These are phyloP conservation scores for Wickerhamomyces bovis DNA, from an alignment of 805 yeast species.

Conservation along the genomic window DNA sequence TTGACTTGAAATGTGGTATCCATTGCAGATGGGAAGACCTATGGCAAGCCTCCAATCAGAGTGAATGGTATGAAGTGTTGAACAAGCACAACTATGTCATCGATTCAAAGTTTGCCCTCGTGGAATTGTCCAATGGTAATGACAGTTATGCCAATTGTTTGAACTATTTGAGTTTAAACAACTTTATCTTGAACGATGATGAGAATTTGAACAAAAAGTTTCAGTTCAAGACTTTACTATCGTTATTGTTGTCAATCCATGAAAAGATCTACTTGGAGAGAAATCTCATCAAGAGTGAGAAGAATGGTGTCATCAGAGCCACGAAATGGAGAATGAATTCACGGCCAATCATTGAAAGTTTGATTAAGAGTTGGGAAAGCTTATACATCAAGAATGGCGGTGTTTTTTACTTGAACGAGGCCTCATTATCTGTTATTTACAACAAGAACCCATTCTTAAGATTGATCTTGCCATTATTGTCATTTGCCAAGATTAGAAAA, in stretches of 20 bases:
- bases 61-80: constrained; percentile 45
- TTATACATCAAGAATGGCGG: constrained; percentile 61
- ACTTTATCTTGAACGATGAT: constrained; percentile 32
- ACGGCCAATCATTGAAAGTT: constrained; percentile 50
- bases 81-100: constrained; percentile 32
- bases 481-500: constrained; percentile 61
- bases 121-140: constrained; percentile 50
- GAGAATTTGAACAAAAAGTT: constrained; percentile 29
- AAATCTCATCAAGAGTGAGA: constrained; percentile 28
- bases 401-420: constrained; percentile 44
- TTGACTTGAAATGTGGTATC: constrained; percentile 56
- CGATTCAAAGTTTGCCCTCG: constrained; percentile 49
- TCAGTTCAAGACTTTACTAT: constrained; percentile 44
- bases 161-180: constrained; percentile 38
- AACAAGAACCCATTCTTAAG: constrained; percentile 51
- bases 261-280: constrained; percentile 57
- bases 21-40: constrained; percentile 55
- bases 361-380: constrained; percentile 65
- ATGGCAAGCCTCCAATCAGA: constrained; percentile 47
- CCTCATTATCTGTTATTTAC: constrained; percentile 36
- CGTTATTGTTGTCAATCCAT: constrained; percentile 58
- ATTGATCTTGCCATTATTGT: constrained; percentile 58
- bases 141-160: constrained; percentile 41
- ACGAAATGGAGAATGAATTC: constrained; percentile 62
- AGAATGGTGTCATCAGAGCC: constrained; percentile 39